Conservation (phyloP, 352 stramenopile genomes). For the Peronospora belbahrii region DNA sequence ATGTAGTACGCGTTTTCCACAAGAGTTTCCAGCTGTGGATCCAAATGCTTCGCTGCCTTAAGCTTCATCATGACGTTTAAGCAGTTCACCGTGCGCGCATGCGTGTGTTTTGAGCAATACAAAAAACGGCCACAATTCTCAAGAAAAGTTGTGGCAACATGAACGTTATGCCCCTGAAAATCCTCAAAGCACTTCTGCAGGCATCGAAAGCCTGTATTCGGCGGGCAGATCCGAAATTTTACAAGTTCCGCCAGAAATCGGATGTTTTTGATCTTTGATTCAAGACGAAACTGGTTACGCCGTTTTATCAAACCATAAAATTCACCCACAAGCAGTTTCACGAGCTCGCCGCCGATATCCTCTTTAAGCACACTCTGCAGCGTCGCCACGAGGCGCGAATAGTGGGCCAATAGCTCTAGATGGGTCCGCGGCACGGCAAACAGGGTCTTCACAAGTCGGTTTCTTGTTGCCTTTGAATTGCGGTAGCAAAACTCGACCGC, state of each 20-base stretch:
- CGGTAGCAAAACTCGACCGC: conserved; percentile 94
- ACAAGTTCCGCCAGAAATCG: conserved; percentile 94
- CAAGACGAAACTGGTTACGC: conserved; percentile 89
- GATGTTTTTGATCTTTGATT: conserved; percentile 94
- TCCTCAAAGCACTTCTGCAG: conserved; percentile 92
- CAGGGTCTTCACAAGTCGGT: conserved; percentile 87
- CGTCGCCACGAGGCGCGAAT: conserved; percentile 90
- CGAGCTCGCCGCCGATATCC: conserved; percentile 85
- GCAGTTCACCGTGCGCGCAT: conserved; percentile 82
- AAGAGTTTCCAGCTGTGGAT: conserved; percentile 80
- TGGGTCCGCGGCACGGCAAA: conserved; percentile 90
- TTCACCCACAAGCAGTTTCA: conserved; percentile 90
- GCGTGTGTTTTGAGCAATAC: conserved; percentile 92
- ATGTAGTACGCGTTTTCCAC: conserved; percentile 91
- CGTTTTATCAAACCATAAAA: conserved; percentile 92
- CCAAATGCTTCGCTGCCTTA: conserved; percentile 90
- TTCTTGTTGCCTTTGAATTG: conserved; percentile 91
- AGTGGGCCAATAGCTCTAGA: conserved; percentile 93
- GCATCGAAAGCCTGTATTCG: conserved; percentile 90
- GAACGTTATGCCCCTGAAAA: conserved; percentile 94
- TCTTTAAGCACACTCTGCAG: conserved; percentile 89
- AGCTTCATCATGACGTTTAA: conserved; percentile 94
- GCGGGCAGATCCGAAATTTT: conserved; percentile 94
- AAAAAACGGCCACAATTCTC: conserved; percentile 95
- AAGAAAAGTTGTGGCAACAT: conserved; percentile 93